phyloP scores from a whole-genome alignment of 2,329 filamentous ascomycete species.

The Verticillium isaacii region DNA sequence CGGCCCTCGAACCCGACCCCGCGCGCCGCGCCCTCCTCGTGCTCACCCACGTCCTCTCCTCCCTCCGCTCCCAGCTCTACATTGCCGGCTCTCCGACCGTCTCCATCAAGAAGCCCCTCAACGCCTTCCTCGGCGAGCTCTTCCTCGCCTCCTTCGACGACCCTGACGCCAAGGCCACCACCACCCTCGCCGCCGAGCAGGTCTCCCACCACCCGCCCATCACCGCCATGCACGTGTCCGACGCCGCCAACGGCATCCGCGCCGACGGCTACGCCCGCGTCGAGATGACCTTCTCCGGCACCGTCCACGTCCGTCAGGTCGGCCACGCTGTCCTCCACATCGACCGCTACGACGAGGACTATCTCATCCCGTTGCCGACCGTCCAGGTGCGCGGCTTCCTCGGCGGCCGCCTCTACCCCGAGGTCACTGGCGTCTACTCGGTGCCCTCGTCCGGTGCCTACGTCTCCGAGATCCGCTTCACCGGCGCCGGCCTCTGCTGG shows the following conservation, averaged over 20 bases:
- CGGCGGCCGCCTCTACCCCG: slow-evolving; percentile 41
- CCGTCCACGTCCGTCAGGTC: slow-evolving; percentile 44
- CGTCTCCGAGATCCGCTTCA: slow-evolving; percentile 41
- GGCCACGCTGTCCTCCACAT: slow-evolving; percentile 45
- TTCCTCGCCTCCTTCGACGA: slow-evolving; percentile 38
- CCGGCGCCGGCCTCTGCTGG: slow-evolving; percentile 34
- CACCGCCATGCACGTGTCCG: slow-evolving; percentile 44
- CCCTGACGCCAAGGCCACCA: slow-evolving; percentile 17
- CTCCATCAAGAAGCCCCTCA: slow-evolving; percentile 49
- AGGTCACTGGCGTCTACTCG: slow-evolving; percentile 39
- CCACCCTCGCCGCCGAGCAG: slow-evolving; percentile 38
- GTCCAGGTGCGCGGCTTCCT: slow-evolving; percentile 43
- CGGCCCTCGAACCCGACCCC: slow-evolving; percentile 36
- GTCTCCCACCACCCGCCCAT: slow-evolving; percentile 50
- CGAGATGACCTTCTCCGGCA: slow-evolving; percentile 46
- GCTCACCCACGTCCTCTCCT: slow-evolving; percentile 40
- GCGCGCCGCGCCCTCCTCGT: slow-evolving; percentile 40
- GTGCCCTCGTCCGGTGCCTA: slow-evolving; percentile 40
- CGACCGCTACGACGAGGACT: slow-evolving; percentile 44
- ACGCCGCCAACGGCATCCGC: slow-evolving; percentile 36
- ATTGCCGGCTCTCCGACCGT: slow-evolving; percentile 37
- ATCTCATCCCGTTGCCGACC: slow-evolving; percentile 42
- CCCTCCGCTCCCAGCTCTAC: slow-evolving; percentile 42
- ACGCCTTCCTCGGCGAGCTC: slow-evolving; percentile 47
- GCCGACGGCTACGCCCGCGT: slow-evolving; percentile 47